Evolutionary conservation across 345 rosid genomes (phyloP).

Genomic region (Geranium brycei): DNA sequence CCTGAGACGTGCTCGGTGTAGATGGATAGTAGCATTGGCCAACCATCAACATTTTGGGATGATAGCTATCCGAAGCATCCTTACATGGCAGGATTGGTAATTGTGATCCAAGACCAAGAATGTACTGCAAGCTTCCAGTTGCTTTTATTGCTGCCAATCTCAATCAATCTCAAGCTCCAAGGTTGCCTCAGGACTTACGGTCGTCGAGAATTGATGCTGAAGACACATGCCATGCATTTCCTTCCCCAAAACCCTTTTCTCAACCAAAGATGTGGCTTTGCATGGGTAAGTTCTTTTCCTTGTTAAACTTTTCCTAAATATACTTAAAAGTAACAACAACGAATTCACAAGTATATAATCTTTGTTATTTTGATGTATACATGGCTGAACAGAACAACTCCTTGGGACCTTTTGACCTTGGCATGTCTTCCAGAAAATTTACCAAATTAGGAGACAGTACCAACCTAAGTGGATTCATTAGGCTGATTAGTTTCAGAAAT

Average conservation of each 20-base stretch:
- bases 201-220: constrained; percentile 85
- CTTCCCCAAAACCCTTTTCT: constrained; percentile 35
- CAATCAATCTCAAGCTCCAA: constrained; percentile 26
- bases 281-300: constrained; percentile 48
- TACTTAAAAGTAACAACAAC: not conserved
- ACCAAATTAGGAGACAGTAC: constrained; percentile 29
- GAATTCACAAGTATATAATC: not conserved
- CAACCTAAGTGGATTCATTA: constrained; percentile 22
- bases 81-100: constrained; percentile 29
- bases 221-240: constrained; percentile 82
- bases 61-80: constrained; percentile 73
- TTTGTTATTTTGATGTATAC: not conserved
- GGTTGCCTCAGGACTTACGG: constrained; percentile 17
- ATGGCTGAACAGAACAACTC: constrained; percentile 52
- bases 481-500: not conserved
- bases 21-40: constrained; percentile 17
- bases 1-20: constrained; percentile 18
- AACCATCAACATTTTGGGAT: constrained; percentile 42
- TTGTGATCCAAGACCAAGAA: constrained; percentile 24
- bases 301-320: not conserved
- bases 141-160: constrained; percentile 44
- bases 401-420: constrained; percentile 76
- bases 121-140: constrained; percentile 21
- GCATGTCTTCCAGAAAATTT: constrained; percentile 47
- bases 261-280: constrained; percentile 39